A percentile compares a stretch with the other conserved stretches of the same genome.
Conservation (phyloP, 768 basidiomycete species). For the Suillus placidus region DNA sequence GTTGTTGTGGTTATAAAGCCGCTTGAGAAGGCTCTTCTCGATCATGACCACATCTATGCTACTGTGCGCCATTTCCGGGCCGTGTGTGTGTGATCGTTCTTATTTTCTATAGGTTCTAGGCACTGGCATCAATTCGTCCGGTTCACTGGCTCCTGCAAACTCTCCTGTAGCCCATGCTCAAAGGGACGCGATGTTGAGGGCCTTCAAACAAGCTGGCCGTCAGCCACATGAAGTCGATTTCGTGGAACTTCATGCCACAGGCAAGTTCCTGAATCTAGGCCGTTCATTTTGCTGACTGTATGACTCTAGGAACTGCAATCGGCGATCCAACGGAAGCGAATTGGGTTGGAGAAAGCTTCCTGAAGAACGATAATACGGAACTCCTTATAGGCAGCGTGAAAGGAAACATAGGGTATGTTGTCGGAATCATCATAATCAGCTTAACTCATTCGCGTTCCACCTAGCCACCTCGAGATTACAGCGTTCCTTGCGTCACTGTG, state of each 20-base stretch:
- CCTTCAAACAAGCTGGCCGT: slow-evolving; percentile 35
- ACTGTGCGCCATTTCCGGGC: slow-evolving; percentile 29
- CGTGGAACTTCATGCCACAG: slow-evolving; percentile 55
- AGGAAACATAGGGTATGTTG: slow-evolving; percentile 46
- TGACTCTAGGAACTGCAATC: slow-evolving; percentile 38
- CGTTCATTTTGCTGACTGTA: neutral
- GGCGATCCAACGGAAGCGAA: slow-evolving; percentile 57
- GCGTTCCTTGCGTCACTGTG: slow-evolving; percentile 48
- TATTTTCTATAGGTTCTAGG: slow-evolving; percentile 39
- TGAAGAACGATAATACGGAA: slow-evolving; percentile 25
- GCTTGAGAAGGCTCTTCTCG: slow-evolving; percentile 39
- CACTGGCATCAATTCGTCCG: slow-evolving; percentile 41
- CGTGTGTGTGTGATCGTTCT: neutral
- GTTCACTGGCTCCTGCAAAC: slow-evolving; percentile 39
- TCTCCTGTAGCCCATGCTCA: slow-evolving; percentile 43
- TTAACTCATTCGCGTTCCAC: slow-evolving; percentile 8
- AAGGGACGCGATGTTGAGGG: slow-evolving; percentile 39
- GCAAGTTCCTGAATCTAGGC: slow-evolving; percentile 16
- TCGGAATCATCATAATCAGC: slow-evolving; percentile 30
- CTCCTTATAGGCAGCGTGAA: slow-evolving; percentile 47
- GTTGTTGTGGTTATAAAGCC: slow-evolving; percentile 44
- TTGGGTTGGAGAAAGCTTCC: slow-evolving; percentile 44
- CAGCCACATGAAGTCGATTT: slow-evolving; percentile 46
- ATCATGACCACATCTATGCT: slow-evolving; percentile 44
- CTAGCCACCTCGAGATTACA: slow-evolving; percentile 45